Conservation (phyloP, 2,329 filamentous ascomycete species). For the Diaporthe sp. region DNA sequence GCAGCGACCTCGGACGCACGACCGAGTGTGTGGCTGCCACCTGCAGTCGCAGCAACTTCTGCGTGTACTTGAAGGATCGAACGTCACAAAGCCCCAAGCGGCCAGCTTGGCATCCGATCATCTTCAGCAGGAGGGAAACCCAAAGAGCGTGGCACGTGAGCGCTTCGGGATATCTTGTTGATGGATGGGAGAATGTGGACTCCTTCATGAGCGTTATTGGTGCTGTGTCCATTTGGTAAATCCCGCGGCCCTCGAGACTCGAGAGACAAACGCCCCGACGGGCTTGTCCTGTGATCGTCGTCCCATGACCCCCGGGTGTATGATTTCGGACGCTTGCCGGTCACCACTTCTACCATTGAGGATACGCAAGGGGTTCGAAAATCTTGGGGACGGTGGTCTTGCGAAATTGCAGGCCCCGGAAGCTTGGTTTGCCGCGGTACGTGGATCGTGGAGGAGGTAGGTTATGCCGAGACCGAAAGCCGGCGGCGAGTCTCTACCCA, state of each 20-base stretch:
- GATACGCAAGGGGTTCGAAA: background rate
- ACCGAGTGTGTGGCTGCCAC: background rate
- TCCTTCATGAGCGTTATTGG: background rate
- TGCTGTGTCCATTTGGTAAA: background rate
- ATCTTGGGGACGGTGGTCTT: background rate
- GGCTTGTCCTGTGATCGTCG: slow-evolving; percentile 5
- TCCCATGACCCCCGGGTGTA: background rate
- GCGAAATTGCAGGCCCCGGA: slow-evolving; percentile 31
- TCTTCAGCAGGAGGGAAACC: background rate
- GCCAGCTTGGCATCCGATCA: slow-evolving; percentile 22
- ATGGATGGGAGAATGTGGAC: background rate
- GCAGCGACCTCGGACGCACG: background rate
- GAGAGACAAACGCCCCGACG: background rate
- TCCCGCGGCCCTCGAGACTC: background rate
- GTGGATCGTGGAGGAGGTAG: slow-evolving; percentile 5
- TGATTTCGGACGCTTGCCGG: slow-evolving; percentile 12
- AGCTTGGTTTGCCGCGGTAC: slow-evolving; percentile 28
- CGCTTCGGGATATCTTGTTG: background rate
- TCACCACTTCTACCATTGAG: background rate
- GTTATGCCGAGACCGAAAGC: slow-evolving; percentile 32
- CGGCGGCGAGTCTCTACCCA: slow-evolving; percentile 24
- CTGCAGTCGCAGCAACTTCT: background rate
- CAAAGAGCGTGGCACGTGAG: background rate
- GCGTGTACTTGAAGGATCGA: background rate
- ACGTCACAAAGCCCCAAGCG: background rate